These are phyloP conservation scores for Termitomyces bulborhizus DNA, from an alignment of 768 basidiomycete genomes.

Conservation along the genomic window DNA sequence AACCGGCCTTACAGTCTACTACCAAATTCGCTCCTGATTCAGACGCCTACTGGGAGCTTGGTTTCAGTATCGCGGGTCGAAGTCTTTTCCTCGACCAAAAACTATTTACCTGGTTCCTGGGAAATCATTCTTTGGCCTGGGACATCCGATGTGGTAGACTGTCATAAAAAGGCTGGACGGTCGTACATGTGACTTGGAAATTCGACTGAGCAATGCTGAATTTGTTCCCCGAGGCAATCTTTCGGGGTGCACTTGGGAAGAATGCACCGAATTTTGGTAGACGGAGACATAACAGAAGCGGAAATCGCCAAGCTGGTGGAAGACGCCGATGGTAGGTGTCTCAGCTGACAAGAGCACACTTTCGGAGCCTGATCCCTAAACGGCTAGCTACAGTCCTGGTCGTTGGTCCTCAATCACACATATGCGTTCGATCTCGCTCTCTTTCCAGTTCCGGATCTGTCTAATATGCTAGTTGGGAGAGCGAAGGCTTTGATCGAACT, in stretches of 20 bases:
- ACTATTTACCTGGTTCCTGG: conserved; percentile 36
- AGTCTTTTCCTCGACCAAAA: conserved; percentile 42
- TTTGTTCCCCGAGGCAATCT: conserved; percentile 26
- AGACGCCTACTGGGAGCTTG: conserved; percentile 46
- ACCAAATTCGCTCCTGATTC: conserved; percentile 44
- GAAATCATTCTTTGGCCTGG: conserved; percentile 37
- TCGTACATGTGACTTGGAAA: conserved; percentile 31
- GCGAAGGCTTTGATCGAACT: conserved; percentile 53
- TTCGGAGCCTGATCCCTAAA: not conserved
- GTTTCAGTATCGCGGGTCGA: conserved; percentile 38
- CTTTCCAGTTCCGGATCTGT: not conserved
- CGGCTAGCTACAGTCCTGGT: conserved; percentile 38
- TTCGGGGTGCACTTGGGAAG: conserved; percentile 31
- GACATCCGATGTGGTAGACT: conserved; percentile 29
- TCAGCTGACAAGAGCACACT: not conserved
- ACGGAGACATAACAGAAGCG: conserved; percentile 36
- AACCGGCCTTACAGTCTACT: conserved; percentile 24
- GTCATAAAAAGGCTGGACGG: conserved; percentile 34
- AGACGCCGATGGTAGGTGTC: conserved; percentile 30
- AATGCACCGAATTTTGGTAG: conserved; percentile 24
- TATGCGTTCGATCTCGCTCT: conserved; percentile 16
- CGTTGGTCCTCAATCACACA: conserved; percentile 50
- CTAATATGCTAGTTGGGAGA: conserved; percentile 32
- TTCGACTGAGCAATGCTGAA: conserved; percentile 27
- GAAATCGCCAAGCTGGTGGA: conserved; percentile 24